A percentile compares a stretch with the other conserved stretches of the same genome.
These are phyloP conservation scores for Ilex aquifolium DNA, from an alignment of 257 asterid species.

Conservation along the genomic window DNA sequence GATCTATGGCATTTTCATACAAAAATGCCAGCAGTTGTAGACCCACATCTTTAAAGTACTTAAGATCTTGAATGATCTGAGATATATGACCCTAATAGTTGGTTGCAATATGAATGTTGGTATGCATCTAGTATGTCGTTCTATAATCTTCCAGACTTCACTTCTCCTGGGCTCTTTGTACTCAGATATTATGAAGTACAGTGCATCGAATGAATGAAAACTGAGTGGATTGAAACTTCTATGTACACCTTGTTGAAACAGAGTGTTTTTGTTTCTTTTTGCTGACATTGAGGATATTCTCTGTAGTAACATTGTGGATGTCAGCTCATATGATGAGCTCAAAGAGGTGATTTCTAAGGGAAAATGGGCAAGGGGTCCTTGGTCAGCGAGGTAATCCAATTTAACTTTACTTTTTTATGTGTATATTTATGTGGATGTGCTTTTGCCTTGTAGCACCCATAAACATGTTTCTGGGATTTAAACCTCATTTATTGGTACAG, in stretches of 20 bases:
- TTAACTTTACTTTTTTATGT: not conserved
- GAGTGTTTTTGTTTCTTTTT: slow-evolving; percentile 10
- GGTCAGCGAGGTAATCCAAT: slow-evolving; percentile 79
- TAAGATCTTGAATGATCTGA: too few relatives aligned
- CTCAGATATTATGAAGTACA: too few relatives aligned
- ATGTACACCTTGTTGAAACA: not conserved
- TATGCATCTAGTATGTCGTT: too few relatives aligned
- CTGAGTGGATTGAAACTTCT: too few relatives aligned
- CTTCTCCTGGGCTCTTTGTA: too few relatives aligned
- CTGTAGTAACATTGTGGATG: slow-evolving; percentile 86
- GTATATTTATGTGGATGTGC: not conserved
- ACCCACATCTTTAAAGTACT: too few relatives aligned
- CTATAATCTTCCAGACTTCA: not conserved
- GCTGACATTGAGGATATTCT: slow-evolving; percentile 16
- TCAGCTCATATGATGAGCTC: slow-evolving; percentile 73
- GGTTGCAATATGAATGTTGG: not conserved
- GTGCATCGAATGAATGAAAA: too few relatives aligned
- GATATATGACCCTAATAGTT: too few relatives aligned
- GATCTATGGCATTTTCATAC: too few relatives aligned
- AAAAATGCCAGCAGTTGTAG: too few relatives aligned
- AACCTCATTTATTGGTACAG: slow-evolving; percentile 25
- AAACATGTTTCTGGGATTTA: too few relatives aligned
- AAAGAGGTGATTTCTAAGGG: slow-evolving; percentile 89
- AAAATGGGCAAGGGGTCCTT: slow-evolving; percentile 99
- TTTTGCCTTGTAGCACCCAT: not conserved